Evolutionary conservation across 305 asterid species (phyloP).

Genomic region (Fraxinus velutina): DNA sequence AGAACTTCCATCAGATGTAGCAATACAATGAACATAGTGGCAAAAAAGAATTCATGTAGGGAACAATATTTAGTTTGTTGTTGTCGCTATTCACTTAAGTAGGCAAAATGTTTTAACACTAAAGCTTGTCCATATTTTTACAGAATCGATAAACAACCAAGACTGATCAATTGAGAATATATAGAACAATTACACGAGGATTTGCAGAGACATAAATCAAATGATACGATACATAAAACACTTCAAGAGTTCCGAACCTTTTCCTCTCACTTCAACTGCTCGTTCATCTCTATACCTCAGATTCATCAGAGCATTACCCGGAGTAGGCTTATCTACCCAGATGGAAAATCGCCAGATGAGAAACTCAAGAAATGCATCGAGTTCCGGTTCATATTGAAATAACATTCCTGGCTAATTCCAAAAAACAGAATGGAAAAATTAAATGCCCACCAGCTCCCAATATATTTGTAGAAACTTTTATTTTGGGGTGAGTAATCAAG

Average conservation of each 20-base stretch:
- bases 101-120: not conserved
- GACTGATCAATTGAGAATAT: not conserved
- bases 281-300: constrained; percentile 82
- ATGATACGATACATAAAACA: constrained; percentile 7
- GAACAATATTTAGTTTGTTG: not conserved
- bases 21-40: not conserved
- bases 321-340: constrained; percentile 89
- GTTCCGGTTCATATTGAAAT: constrained; percentile 81
- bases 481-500: not conserved
- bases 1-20: not conserved
- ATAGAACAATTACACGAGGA: not conserved
- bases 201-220: not conserved
- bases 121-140: not conserved
- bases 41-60: not conserved
- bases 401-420: constrained; percentile 93
- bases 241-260: constrained; percentile 46
- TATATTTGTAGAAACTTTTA: not conserved
- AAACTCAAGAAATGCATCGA: constrained; percentile 86
- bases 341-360: constrained; percentile 81
- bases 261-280: constrained; percentile 60
- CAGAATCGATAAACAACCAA: not conserved
- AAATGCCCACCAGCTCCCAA: constrained; percentile 40
- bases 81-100: not conserved
- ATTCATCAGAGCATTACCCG: constrained; percentile 82
- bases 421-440: constrained; percentile 40